Conservation (phyloP, 805 yeast genomes). For the Saccharomycopsis schoenii region DNA sequence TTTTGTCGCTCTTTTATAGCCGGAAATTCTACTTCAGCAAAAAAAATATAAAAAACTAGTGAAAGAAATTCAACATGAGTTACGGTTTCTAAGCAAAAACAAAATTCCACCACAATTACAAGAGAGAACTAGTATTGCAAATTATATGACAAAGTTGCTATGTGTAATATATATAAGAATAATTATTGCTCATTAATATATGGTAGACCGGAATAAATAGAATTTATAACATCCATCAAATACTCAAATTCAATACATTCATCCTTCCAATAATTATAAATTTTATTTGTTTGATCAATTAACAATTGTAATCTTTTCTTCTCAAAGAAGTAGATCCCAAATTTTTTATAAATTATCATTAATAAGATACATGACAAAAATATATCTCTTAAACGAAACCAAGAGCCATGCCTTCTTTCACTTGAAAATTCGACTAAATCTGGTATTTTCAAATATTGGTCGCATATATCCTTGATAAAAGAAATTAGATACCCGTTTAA, state of each 20-base stretch:
- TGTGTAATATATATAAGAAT: background rate
- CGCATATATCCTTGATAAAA: slow-evolving; percentile 14
- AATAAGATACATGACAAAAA: slow-evolving; percentile 10
- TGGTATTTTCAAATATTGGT: slow-evolving; percentile 9
- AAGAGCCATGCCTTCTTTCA: slow-evolving; percentile 18
- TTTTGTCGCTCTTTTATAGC: background rate
- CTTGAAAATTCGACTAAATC: slow-evolving; percentile 16
- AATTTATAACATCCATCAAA: slow-evolving; percentile 7
- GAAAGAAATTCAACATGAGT: background rate
- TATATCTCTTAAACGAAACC: slow-evolving; percentile 18
- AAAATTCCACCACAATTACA: background rate
- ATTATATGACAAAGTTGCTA: background rate
- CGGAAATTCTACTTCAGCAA: background rate
- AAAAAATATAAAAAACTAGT: background rate
- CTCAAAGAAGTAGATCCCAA: slow-evolving; percentile 15
- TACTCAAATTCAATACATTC: slow-evolving; percentile 12
- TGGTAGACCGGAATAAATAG: slow-evolving; percentile 10
- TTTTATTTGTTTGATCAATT: slow-evolving; percentile 7
- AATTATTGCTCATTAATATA: slow-evolving; percentile 4
- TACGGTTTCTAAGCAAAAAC: background rate
- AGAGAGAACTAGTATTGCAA: background rate
- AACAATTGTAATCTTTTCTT: slow-evolving; percentile 3
- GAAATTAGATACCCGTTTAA: slow-evolving; percentile 11
- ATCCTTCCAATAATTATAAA: slow-evolving; percentile 15
- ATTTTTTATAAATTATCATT: slow-evolving; percentile 16